Base-by-base conservation (phyloP, 805 yeast species). In the Candida vaughaniae region DNA sequence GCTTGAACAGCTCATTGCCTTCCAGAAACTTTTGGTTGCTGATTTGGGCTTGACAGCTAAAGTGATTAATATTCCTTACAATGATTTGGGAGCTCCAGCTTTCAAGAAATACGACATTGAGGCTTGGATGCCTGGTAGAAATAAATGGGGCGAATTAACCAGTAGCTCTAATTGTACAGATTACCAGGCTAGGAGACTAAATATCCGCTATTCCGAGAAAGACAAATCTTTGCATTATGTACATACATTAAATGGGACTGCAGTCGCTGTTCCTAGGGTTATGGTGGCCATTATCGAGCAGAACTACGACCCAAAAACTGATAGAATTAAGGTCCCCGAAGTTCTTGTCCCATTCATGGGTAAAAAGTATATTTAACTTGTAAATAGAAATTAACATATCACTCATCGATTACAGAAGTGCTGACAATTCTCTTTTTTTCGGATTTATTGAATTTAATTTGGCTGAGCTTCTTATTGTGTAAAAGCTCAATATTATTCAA, bases 41-140 rank as follows among this genome's bases (percentile, higher is more conserved):
- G 80, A 78, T 2, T 65, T 93, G 11, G 97, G 95, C 0, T 64
- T 93, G 3, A 71, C 78, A 15, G 95, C 96, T 2, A 78, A 88
- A 45, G 85, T 91, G 16, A 65, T 93, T 18, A 78, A 85, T 43
- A 88, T 93, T 89, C 97, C 97, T 0, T 79, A 82, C 17, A 78
- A 84, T 45, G 99, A 93, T 56, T 64, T 93, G 35, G 99, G 99
- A 0, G 82, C 95, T 0, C 96, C 99, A 1, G 98, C 98, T 0
- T 78, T 73, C 60, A 82, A 85, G 53, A 93, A 93, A 57, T 87
- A 80, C 55, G 99, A 93, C 51, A 86, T 90, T 39, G 99, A 93
- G 61, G 96, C 90, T 0, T 87, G 95, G 89, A 91, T 93, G 98
- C 98, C 98, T 0, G 97, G 98, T 2, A 76, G 96, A 50, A 90